Conservation (phyloP, 257 asterid species). For the Plantago ovata region DNA sequence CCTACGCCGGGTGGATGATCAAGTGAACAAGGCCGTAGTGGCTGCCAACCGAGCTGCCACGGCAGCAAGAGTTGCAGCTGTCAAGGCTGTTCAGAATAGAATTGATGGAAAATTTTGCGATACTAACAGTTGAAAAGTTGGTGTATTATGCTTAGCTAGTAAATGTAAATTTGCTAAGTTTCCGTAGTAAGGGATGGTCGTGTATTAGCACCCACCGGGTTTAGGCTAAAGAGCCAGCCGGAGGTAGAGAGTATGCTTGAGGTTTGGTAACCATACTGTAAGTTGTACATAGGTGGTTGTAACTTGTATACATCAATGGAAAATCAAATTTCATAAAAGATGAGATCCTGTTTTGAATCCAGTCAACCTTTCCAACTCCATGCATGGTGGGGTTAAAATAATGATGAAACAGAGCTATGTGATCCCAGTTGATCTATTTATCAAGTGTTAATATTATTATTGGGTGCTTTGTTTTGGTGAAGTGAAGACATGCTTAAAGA, state of each 20-base stretch:
- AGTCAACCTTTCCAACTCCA: conserved; percentile 13
- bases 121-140: conserved; percentile 34
- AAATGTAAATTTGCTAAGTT: conserved; percentile 34
- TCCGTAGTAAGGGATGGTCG: conserved; percentile 6
- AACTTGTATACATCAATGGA: conserved; percentile 39
- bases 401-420: conserved; percentile 13
- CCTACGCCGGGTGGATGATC: conserved; percentile 52
- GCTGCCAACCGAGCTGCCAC: conserved; percentile 85
- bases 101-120: conserved; percentile 70
- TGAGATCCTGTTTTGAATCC: conserved; percentile 4
- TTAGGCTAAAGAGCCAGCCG: conserved; percentile 26
- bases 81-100: conserved; percentile 85
- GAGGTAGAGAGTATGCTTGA: conserved; percentile 32
- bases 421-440: conserved; percentile 21
- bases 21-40: conserved; percentile 69
- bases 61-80: conserved; percentile 91
- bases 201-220: conserved; percentile 30
- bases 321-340: conserved; percentile 23
- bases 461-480: conserved; percentile 12
- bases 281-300: conserved; percentile 46
- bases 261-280: conserved; percentile 31
- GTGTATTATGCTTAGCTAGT: conserved; percentile 7
- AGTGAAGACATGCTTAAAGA: conserved; percentile 18
- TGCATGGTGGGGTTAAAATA: conserved; percentile 25
- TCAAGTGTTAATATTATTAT: conserved; percentile 7